A percentile compares a stretch with the other conserved stretches of the same genome.
Conservation (phyloP, 202 grass and related monocot genomes). For the Eragrostis tef region DNA sequence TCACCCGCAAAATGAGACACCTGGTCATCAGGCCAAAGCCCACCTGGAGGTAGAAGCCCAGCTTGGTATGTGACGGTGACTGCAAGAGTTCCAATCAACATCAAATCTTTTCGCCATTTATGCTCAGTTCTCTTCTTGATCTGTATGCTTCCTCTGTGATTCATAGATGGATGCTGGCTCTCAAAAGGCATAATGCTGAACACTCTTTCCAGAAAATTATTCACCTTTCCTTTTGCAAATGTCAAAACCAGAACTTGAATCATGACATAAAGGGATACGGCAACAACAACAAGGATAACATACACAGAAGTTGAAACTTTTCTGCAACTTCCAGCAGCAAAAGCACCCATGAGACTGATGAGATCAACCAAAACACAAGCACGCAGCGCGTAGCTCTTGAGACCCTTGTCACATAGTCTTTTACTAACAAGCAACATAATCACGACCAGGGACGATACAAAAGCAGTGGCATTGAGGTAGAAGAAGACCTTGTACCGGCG, state of each 20-base stretch:
- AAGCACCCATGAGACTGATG: constrained; percentile 75
- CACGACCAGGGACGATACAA: constrained; percentile 64
- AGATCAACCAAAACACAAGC: constrained; percentile 58
- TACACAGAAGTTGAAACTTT: constrained; percentile 49
- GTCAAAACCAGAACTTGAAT: constrained; percentile 36
- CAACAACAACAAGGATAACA: constrained; percentile 53
- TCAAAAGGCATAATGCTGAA: constrained; percentile 50
- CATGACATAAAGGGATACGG: constrained; percentile 52
- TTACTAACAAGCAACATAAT: constrained; percentile 73
- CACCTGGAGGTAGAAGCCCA: constrained; percentile 55
- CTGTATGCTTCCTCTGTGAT: background rate
- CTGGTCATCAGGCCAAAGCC: constrained; percentile 50
- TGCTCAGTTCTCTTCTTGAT: constrained; percentile 7
- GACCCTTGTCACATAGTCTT: constrained; percentile 44
- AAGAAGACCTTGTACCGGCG: constrained; percentile 60
- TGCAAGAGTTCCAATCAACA: constrained; percentile 56
- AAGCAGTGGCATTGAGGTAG: constrained; percentile 67
- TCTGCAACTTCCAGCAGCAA: constrained; percentile 61
- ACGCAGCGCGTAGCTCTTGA: constrained; percentile 46
- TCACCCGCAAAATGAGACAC: constrained; percentile 49
- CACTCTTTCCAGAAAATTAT: constrained; percentile 3
- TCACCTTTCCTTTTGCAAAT: constrained; percentile 36
- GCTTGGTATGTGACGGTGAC: constrained; percentile 61
- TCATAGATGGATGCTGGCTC: constrained; percentile 6
- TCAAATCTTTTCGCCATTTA: constrained; percentile 65